Percentiles rank a stretch among this genome's conserved stretches.
Evolutionary conservation across 2,329 filamentous ascomycete species (phyloP).

Genomic region (Ceratocystis ficicola): DNA sequence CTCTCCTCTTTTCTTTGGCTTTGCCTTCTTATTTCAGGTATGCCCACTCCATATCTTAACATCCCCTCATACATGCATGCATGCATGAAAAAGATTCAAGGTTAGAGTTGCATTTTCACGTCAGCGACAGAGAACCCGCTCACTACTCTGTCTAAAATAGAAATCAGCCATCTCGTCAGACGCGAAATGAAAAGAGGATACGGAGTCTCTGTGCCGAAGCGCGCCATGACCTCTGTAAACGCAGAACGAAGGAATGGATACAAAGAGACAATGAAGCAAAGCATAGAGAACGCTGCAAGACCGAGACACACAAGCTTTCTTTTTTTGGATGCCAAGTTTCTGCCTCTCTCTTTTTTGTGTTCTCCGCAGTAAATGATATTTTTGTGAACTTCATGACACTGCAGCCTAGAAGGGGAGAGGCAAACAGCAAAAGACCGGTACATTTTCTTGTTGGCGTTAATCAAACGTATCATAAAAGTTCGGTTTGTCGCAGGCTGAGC

Average conservation of each 20-base stretch:
- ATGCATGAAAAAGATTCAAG: background rate
- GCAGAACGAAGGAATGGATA: background rate
- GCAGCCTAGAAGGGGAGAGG: background rate
- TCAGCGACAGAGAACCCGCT: background rate
- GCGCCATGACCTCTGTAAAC: background rate
- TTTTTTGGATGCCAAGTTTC: background rate
- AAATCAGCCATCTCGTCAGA: background rate
- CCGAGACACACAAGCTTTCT: background rate
- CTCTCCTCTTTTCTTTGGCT: background rate
- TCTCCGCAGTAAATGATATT: background rate
- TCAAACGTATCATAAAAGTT: slow-evolving; percentile 3
- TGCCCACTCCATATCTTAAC: background rate
- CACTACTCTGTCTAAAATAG: slow-evolving; percentile 6
- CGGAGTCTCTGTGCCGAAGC: background rate
- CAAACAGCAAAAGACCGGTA: background rate
- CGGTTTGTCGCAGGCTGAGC: background rate
- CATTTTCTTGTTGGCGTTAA: background rate
- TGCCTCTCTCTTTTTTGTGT: background rate
- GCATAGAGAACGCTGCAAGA: background rate
- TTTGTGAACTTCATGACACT: background rate
- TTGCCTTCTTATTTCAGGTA: background rate
- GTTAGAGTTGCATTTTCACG: slow-evolving; percentile 7
- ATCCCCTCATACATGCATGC: slow-evolving; percentile 7
- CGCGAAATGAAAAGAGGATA: background rate
- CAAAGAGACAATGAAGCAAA: background rate